Evolutionary conservation across 2,329 filamentous ascomycete species (phyloP).

Genomic region (Hypomyces rosellus): DNA sequence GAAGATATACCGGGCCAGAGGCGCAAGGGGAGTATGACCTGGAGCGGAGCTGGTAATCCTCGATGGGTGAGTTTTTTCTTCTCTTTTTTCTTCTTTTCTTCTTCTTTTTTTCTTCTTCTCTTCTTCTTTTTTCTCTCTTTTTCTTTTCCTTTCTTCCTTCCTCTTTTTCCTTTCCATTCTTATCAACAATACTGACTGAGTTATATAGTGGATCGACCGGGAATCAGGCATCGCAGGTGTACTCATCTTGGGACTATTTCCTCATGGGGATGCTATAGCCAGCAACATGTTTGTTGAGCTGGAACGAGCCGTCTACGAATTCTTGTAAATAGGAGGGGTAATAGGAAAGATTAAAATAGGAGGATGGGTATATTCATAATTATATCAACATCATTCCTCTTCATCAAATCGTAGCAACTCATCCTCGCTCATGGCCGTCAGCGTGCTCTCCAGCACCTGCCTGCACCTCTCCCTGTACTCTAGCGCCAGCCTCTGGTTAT

Average conservation of each 20-base stretch:
- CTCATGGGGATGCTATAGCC: constrained; percentile 31
- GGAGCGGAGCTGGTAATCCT: constrained; percentile 36
- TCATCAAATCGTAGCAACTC: constrained; percentile 18
- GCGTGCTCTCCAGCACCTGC: constrained; percentile 39
- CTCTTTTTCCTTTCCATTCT: not conserved
- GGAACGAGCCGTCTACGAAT: constrained; percentile 32
- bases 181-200: not conserved
- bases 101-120: constrained; percentile 9
- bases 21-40: constrained; percentile 36
- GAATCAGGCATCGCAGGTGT: constrained; percentile 34
- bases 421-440: constrained; percentile 33
- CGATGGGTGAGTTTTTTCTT: constrained; percentile 33
- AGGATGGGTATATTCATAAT: no score
- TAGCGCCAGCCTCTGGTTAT: constrained; percentile 42
- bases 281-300: constrained; percentile 33
- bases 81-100: not conserved
- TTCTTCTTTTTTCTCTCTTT: not conserved
- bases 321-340: no score
- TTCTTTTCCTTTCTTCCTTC: not conserved
- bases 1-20: constrained; percentile 34
- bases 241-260: constrained; percentile 33
- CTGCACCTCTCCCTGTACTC: constrained; percentile 45
- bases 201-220: constrained; percentile 30
- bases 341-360: not conserved
- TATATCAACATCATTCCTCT: not conserved